Evolutionary conservation across 2,329 filamentous ascomycete species (phyloP).

Genomic region (Trichoderma afroharzianum): DNA sequence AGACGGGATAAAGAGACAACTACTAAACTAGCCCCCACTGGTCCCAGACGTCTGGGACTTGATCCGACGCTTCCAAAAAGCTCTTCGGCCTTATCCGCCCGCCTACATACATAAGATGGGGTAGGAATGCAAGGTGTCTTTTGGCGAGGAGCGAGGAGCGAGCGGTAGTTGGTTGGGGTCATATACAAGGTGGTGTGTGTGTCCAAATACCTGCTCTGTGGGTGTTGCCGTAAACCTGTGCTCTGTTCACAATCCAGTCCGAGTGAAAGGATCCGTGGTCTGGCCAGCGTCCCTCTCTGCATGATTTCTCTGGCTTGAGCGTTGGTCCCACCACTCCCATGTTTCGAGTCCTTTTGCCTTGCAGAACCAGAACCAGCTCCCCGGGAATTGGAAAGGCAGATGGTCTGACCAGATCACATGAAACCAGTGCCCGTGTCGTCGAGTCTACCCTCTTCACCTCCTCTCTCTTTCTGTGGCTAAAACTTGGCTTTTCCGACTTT

Average conservation of each 20-base stretch:
- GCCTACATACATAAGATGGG: not conserved
- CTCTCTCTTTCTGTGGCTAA: not conserved
- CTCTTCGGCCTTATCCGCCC: constrained; percentile 11
- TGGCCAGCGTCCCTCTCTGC: not conserved
- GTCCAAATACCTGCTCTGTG: not conserved
- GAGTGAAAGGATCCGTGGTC: not conserved
- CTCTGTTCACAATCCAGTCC: not conserved
- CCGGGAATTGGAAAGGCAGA: constrained; percentile 19
- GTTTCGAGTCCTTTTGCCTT: not conserved
- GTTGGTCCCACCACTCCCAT: constrained; percentile 1
- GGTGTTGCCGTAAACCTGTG: not conserved
- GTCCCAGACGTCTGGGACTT: constrained; percentile 11
- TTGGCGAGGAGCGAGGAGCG: not conserved
- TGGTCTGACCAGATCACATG: not conserved
- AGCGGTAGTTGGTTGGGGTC: not conserved
- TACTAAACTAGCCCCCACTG: not conserved
- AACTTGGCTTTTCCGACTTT: not conserved
- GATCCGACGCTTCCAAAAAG: not conserved
- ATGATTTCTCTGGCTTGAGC: not conserved
- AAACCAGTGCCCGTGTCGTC: not conserved
- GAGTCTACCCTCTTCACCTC: not conserved
- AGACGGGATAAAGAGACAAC: not conserved
- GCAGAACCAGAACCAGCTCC: constrained; percentile 23
- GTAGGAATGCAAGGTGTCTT: not conserved
- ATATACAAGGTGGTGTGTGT: not conserved